Base-by-base conservation (phyloP, 176 grass and related monocot species). In the Thalia dealbata region DNA sequence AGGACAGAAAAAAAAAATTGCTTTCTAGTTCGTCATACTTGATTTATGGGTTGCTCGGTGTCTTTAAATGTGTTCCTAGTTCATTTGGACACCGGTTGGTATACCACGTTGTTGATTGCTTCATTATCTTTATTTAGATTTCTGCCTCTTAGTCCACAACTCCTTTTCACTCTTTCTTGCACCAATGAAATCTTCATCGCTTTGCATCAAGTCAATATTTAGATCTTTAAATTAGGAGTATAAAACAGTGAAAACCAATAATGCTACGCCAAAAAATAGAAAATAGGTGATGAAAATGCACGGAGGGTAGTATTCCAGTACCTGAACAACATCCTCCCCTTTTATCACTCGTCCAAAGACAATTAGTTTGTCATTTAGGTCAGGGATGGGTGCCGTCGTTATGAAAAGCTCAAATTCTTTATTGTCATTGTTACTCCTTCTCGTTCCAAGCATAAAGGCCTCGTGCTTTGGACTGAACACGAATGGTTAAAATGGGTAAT, bases 321-420 rank as follows among this genome's bases (percentile, higher is more conserved):
- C 95, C 95, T 99, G 95, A 60, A 93, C 95, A 69, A 99, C 82
- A 84, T 99, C 95, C 59, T 93, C 74, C 69, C 95, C 95, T 41
- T 91, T 83, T 21, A 91, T 79, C 62, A 99, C 90, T 55, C 85
- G 83, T 22, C 95, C 95, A 83, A 99, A 93, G 58, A 99, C 74
- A 84, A 88, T 64, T 68, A 99, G 78, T 67, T 91, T 93, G 58
- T 93, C 95, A 81, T 82, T 99, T 67, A 99, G 84, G 67, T 99
- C 81, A 59, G 95, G 81, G 83, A 99, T 99, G 32, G 95, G 89
- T 69, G 90, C 95, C 19, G 90, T 99, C 0, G 95, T 99, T 64
- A 99, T 99, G 78, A 99, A 93, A 48, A 99, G 42, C 86, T 99
- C 90, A 81, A 99, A 99, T 78, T 88, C 95, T 91, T 93, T 88